Evolutionary conservation across 805 yeast genomes (phyloP).

Genomic region (Yarrowia sp.): DNA sequence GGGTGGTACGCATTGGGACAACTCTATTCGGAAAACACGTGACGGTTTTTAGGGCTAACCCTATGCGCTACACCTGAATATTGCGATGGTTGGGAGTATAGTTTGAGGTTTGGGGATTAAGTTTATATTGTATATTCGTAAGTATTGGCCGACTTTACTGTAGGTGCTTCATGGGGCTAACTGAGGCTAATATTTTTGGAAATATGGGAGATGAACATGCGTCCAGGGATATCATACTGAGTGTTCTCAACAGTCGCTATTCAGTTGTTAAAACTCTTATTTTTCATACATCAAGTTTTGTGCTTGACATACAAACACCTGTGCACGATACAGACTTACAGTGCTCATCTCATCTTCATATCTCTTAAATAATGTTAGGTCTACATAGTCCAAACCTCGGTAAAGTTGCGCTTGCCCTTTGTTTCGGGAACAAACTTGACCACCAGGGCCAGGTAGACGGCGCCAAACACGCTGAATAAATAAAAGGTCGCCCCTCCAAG

Average conservation of each 20-base stretch:
- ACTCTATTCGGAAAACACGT: slow-evolving; percentile 12
- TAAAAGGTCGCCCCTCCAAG: slow-evolving; percentile 80
- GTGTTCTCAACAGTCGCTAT: too few species aligned
- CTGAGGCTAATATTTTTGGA: too few species aligned
- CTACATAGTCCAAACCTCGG: slow-evolving; percentile 58
- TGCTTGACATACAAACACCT: too few species aligned
- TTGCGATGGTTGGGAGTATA: not conserved
- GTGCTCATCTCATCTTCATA: not conserved
- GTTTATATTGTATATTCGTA: too few species aligned
- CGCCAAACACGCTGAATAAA: slow-evolving; percentile 47
- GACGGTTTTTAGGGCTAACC: slow-evolving; percentile 2
- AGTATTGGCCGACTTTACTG: too few species aligned
- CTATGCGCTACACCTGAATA: slow-evolving; percentile 5
- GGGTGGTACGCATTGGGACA: slow-evolving; percentile 18
- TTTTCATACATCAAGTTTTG: too few species aligned
- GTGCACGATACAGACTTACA: too few species aligned
- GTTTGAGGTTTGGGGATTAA: too few species aligned
- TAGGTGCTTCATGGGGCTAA: too few species aligned
- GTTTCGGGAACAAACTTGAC: slow-evolving; percentile 66
- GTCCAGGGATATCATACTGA: too few species aligned
- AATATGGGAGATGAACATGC: too few species aligned
- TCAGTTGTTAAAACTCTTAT: too few species aligned
- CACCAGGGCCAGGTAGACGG: slow-evolving; percentile 44
- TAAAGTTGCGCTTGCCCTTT: slow-evolving; percentile 58
- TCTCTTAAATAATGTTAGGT: not conserved